Base-by-base conservation (phyloP, 192 early-diverging fungal species). In the Umbelopsis sp. region DNA sequence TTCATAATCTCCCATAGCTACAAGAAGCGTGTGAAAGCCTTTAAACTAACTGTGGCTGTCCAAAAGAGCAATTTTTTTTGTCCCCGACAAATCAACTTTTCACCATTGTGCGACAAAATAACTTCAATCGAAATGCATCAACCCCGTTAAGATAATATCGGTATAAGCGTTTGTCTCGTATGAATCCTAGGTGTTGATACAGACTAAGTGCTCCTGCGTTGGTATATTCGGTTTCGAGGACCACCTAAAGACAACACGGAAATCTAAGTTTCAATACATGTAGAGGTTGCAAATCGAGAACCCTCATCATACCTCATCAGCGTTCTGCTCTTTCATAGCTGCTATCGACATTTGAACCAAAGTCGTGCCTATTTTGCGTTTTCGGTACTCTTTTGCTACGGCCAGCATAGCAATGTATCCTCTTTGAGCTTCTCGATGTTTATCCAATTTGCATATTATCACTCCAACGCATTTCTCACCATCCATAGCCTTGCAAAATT, bases 341-440 rank as follows among this genome's bases (percentile, higher is more conserved):
- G 87, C 78, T 23, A 97, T 81, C 0, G 93, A 90, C 70, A 77
- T 81, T 21, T 85, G 66, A 3, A 98, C 96, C 22, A 99, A 78
- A 6, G 79, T 84, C 4, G 85, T 83, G 27, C 88, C 96, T 47
- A 98, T 95, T 18, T 93, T 89, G 18, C 78, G 84, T 70, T 94
- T 91, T 30, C 97, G 77, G 72, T 91, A 91, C 22, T 84, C 77
- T 53, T 89, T 91, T n/a, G 84, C 87, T 11, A 99, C 96, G 0
- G 94, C 95, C 23, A 99, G 83, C 97, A 99, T 99, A 48, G 90
- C 97, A 65, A 99, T 98, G 77, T 99, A 99, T 1, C 97, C 97
- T n/a, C 96, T 82, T 44, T 84, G 74, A 30, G 69, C 71, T 25
- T 84, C 84, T 46, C 84, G 74, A 75, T 96, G 93, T 44, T 48